Evolutionary conservation across 2,329 filamentous ascomycete species (phyloP), one percentile per base, ranked within the genome.

Genomic region (Cordyceps tenuipes): DNA sequence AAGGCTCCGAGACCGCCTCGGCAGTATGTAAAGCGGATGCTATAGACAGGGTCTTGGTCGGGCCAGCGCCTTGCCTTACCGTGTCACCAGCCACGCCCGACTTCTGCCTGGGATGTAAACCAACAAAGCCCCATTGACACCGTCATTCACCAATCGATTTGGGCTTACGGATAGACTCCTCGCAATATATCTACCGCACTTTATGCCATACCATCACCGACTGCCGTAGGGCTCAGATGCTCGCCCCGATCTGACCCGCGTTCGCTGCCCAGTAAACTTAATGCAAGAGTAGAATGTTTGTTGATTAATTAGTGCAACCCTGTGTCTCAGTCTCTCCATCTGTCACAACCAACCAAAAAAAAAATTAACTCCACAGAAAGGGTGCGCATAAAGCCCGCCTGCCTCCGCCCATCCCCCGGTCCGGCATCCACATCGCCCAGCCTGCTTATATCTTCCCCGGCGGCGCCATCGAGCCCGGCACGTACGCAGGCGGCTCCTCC

Each of bases 401-500:
- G n/a, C n/a, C n/a, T n/a, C n/a, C n/a, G n/a, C n/a, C n/a, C n/a
- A n/a, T n/a, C n/a, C n/a, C n/a, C n/a, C n/a, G n/a, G 10, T 23
- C 34, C 49, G 19, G 12, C 19, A n/a, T 34, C 34, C 8, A n/a
- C 31, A 13, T 23, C 50, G n/a, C 36, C 36, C 3, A 12, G 13
- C 29, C 17, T 17, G 23, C 34, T 23, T 43, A 57, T 34, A 57
- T 57, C 55, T 57, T 57, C 47, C 43, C 46, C 17, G 46, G 44
- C 17, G 47, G 46, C 8, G 55, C 31, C 46, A 43, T 21, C 7
- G 55, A 21, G 21, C 46, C 55, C 5, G 34, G 46, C 47, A 57
- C 31, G 31, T 57, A 57, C 17, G 55, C 44, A 1, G 55, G 55
- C 15, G 55, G 55, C 55, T 57, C 55, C 5, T 50, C 55, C 23